These are phyloP conservation scores for Nitzschia sp. DNA, from an alignment of 108 stramenopile genomes.

Conservation along the genomic window DNA sequence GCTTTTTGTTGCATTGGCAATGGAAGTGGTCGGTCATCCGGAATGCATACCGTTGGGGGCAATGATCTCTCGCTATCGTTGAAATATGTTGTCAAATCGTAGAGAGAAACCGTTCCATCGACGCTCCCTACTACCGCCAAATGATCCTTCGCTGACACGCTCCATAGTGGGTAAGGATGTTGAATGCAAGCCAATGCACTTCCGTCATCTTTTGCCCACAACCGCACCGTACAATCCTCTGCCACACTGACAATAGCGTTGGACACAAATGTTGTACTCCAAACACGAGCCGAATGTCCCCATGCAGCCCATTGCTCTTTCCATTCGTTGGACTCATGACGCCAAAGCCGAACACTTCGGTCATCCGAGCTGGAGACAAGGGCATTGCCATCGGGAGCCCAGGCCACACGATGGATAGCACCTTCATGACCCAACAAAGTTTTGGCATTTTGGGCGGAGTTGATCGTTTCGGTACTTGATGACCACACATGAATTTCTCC, in stretches of 20 bases:
- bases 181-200: constrained; percentile 32
- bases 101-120: constrained; percentile 54
- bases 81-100: constrained; percentile 16
- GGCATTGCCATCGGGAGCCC: constrained; percentile 31
- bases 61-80: background rate
- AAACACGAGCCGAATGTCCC: constrained; percentile 76
- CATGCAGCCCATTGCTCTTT: constrained; percentile 62
- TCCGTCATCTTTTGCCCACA: constrained; percentile 55
- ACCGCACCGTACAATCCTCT: constrained; percentile 67
- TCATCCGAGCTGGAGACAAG: constrained; percentile 76
- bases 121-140: constrained; percentile 53
- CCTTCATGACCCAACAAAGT: constrained; percentile 63
- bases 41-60: constrained; percentile 13
- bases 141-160: constrained; percentile 39
- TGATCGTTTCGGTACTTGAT: background rate
- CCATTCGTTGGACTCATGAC: constrained; percentile 11
- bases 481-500: constrained; percentile 37
- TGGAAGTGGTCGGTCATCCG: constrained; percentile 30
- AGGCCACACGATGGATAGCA: constrained; percentile 54
- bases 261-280: constrained; percentile 51
- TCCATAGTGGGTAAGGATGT: constrained; percentile 44
- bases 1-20: no score
- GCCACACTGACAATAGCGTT: constrained; percentile 49
- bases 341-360: constrained; percentile 76
- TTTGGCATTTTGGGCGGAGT: constrained; percentile 2